Percentiles rank a stretch among this genome's conserved stretches.
Conservation (phyloP, 441 rosid genomes). For the Rhodomyrtus psidioides region DNA sequence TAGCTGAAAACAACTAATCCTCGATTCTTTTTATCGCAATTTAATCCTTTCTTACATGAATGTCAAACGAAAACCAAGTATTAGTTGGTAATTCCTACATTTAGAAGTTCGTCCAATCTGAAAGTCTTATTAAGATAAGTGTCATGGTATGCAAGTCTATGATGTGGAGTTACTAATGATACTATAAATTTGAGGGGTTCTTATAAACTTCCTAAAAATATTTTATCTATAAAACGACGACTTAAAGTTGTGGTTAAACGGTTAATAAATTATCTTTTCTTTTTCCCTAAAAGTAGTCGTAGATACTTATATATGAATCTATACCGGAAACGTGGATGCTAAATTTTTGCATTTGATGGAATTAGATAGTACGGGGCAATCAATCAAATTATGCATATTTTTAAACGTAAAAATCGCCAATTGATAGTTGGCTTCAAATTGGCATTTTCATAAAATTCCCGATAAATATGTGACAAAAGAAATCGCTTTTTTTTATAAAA, state of each 20-base stretch:
- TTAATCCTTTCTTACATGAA: neutral
- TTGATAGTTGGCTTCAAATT: neutral
- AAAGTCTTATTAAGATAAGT: neutral
- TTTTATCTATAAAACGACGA: neutral
- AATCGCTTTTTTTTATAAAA: neutral
- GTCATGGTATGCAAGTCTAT: neutral
- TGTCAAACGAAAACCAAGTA: neutral
- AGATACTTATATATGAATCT: neutral
- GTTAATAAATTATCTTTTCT: neutral
- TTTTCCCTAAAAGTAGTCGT: neutral
- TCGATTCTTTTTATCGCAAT: neutral
- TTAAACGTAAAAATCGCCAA: neutral
- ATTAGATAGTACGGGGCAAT: neutral
- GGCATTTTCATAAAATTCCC: neutral
- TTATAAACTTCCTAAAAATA: neutral
- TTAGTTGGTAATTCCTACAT: neutral
- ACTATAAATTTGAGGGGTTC: neutral
- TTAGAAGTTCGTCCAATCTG: neutral
- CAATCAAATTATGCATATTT: neutral
- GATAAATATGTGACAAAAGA: neutral
- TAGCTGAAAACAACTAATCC: neutral
- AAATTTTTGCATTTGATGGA: neutral
- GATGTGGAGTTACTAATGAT: neutral
- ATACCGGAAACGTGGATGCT: neutral
- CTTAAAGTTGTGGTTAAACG: neutral